Base-by-base conservation (phyloP, 2,329 filamentous ascomycete species). In the Scedosporium aurantiacum region DNA sequence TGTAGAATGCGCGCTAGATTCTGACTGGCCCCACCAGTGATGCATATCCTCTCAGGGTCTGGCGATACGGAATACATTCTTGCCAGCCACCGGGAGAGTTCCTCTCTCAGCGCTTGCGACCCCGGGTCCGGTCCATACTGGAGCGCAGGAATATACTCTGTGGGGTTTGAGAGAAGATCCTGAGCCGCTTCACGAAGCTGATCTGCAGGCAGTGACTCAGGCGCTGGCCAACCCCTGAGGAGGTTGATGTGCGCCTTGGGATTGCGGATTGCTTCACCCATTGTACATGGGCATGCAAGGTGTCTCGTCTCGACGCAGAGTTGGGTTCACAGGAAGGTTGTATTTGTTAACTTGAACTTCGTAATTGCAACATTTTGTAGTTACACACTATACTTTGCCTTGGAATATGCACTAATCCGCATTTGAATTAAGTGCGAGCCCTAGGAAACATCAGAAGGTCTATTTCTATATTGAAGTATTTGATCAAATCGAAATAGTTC, bases 21-120 rank as follows among this genome's bases (percentile, higher is more conserved):
- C 77, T 96, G 91, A 65, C 85, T 90, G 2, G 92, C 92, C 16
- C 92, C 92, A 54, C 91, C 91, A 0, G 89, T 90, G 70, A 96
- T 87, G 69, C 86, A 89, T 60, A 96, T 87, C 37, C 90, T 81
- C 2, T 83, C 78, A 3, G 79, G 68, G 14, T 79, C 77, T 5
- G 71, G 66, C 62, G 66, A 61, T 8, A 72, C 68, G 58, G 52
- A 65, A 69, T 90, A 93, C 67, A 86, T 87, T 0, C 69, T 66
- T 1, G 78, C 80, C 47, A 96, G 77, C 89, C 90, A 96, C 45
- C 73, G 69, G 3, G 90, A 86, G 40, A 96, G 74, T 47, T 83
- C 80, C 63, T 83, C 77, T 14, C 90, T 82, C 43, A 94, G 77
- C n/a, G 85, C 84, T 64, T 80, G 74, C 68, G 88, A 88, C 28